These are phyloP conservation scores for Tylopilus cervinicoccineus DNA, from an alignment of 768 basidiomycete genomes.

Conservation along the genomic window DNA sequence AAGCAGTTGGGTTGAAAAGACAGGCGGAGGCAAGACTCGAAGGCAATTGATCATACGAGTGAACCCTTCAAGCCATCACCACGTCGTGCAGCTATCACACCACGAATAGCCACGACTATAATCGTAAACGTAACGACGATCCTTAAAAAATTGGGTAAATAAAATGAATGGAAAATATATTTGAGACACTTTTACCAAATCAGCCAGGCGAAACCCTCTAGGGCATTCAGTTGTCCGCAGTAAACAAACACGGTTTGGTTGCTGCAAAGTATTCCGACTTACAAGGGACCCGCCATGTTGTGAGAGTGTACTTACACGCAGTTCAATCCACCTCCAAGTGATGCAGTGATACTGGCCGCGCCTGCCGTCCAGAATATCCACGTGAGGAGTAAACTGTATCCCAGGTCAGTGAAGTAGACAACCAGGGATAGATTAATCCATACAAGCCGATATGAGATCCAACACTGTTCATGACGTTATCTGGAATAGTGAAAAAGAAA, in stretches of 20 bases:
- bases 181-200: slow-evolving; percentile 45
- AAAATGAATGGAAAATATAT: neutral
- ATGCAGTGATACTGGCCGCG: slow-evolving; percentile 63
- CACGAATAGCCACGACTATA: slow-evolving; percentile 56
- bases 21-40: neutral
- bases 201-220: slow-evolving; percentile 73
- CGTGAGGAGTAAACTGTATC: slow-evolving; percentile 55
- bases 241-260: slow-evolving; percentile 49
- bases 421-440: slow-evolving; percentile 19
- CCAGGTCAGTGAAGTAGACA: slow-evolving; percentile 3
- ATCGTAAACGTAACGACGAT: slow-evolving; percentile 60
- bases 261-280: slow-evolving; percentile 15
- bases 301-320: slow-evolving; percentile 47
- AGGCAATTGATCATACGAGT: slow-evolving; percentile 31
- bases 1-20: slow-evolving; percentile 1
- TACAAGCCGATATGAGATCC: slow-evolving; percentile 62
- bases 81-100: slow-evolving; percentile 51
- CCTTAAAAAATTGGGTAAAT: slow-evolving; percentile 35
- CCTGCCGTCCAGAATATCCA: slow-evolving; percentile 80
- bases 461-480: slow-evolving; percentile 54
- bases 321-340: slow-evolving; percentile 65
- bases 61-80: slow-evolving; percentile 66
- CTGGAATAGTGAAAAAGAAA: slow-evolving; percentile 50
- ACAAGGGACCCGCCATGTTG: neutral
- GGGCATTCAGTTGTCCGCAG: slow-evolving; percentile 74